phyloP scores from a whole-genome alignment of 1,139 yeast species.

The Saccharomyces hybrid region DNA sequence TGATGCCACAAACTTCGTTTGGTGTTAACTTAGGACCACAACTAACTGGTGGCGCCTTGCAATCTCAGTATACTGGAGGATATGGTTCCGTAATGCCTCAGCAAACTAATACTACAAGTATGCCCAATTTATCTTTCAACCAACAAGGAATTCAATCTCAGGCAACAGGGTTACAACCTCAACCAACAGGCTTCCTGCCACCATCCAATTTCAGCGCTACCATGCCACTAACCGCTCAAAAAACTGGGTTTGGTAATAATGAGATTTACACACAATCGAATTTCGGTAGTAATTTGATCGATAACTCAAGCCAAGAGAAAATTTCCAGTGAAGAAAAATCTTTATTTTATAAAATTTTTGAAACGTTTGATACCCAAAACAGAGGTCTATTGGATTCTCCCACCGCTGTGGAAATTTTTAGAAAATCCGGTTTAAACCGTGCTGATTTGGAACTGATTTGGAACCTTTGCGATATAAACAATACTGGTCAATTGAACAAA shows the following conservation, averaged over 20 bases:
- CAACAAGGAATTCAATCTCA: slow-evolving; percentile 3
- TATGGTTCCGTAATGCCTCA: slow-evolving; percentile 24
- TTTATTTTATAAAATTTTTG: slow-evolving; percentile 79
- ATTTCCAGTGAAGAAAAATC: slow-evolving; percentile 80
- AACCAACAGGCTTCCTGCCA: slow-evolving; percentile 38
- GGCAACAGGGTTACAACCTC: slow-evolving; percentile 27
- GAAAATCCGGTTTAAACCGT: slow-evolving; percentile 82
- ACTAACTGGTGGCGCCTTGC: slow-evolving; percentile 30
- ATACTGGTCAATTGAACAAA: slow-evolving; percentile 63
- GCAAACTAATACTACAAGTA: slow-evolving; percentile 3
- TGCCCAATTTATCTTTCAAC: slow-evolving; percentile 13
- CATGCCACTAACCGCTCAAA: slow-evolving; percentile 33
- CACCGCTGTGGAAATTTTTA: slow-evolving; percentile 77
- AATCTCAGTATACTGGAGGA: slow-evolving; percentile 39
- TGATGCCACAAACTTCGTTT: slow-evolving; percentile 29
- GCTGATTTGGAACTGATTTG: slow-evolving; percentile 83
- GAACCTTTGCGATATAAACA: slow-evolving; percentile 69
- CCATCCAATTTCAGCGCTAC: slow-evolving; percentile 29
- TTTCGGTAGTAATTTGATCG: slow-evolving; percentile 26
- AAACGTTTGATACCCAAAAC: slow-evolving; percentile 70
- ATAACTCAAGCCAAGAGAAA: slow-evolving; percentile 45
- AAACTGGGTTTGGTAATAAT: slow-evolving; percentile 50
- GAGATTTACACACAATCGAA: slow-evolving; percentile 31
- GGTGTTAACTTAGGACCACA: slow-evolving; percentile 16
- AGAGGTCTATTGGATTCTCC: slow-evolving; percentile 72